Percentiles rank a stretch among this genome's conserved stretches.
These are phyloP conservation scores for Neonectria sp. DNA, from an alignment of 2,329 filamentous ascomycete genomes.

Conservation along the genomic window DNA sequence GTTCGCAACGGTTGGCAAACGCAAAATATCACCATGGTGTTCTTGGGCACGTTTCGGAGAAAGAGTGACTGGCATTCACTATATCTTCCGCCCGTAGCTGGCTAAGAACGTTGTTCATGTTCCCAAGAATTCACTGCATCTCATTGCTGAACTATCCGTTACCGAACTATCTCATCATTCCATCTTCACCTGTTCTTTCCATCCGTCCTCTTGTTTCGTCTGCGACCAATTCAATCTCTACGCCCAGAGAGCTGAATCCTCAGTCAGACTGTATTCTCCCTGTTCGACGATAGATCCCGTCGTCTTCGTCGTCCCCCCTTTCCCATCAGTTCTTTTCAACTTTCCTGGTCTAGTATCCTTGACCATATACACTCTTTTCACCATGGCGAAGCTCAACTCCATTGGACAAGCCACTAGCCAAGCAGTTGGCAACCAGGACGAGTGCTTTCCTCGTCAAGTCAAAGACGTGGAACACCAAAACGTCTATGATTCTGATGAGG, in stretches of 20 bases:
- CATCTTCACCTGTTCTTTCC: background rate
- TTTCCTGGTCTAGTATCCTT: background rate
- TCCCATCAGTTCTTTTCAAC: background rate
- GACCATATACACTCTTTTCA: background rate
- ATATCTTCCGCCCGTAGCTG: background rate
- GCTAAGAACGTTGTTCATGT: background rate
- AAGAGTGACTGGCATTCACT: background rate
- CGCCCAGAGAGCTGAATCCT: too few relatives aligned
- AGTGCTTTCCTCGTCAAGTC: too few relatives aligned
- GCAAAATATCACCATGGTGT: background rate
- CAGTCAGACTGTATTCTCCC: too few relatives aligned
- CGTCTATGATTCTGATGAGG: background rate
- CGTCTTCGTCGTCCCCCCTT: background rate
- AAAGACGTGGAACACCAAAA: background rate
- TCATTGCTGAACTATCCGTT: background rate
- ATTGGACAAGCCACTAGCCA: background rate
- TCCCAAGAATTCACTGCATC: background rate
- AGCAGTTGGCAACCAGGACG: too few relatives aligned
- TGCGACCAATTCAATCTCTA: too few relatives aligned
- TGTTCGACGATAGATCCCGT: too few relatives aligned
- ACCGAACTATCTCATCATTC: background rate
- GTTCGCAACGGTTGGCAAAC: too few relatives aligned
- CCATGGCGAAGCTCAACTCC: background rate
- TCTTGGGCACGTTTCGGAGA: background rate
- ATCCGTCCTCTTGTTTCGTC: too few relatives aligned